phyloP scores from a whole-genome alignment of 495 filamentous ascomycete genomes.

The Trichoderma reesei region DNA sequence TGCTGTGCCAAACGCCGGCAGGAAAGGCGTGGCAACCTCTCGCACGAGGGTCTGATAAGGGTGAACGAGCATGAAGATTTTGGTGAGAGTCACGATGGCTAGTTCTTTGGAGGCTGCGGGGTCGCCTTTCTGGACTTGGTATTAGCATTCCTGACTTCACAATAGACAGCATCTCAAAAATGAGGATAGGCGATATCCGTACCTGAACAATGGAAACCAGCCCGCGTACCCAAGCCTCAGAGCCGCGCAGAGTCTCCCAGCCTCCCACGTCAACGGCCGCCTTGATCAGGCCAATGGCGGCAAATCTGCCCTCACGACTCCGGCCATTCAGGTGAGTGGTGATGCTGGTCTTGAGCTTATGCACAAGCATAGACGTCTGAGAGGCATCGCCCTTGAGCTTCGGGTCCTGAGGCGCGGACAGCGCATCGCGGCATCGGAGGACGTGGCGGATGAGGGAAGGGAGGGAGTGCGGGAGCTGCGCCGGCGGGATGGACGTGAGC shows the following conservation, averaged over 20 bases:
- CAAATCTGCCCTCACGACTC: slow-evolving; percentile 60
- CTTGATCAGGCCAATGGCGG: slow-evolving; percentile 68
- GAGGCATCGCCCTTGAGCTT: slow-evolving; percentile 45
- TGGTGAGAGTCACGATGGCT: slow-evolving; percentile 62
- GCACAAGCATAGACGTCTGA: slow-evolving; percentile 54
- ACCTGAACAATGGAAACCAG: slow-evolving; percentile 63
- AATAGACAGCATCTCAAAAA: background rate
- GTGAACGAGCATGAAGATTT: slow-evolving; percentile 73
- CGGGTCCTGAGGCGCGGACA: slow-evolving; percentile 41
- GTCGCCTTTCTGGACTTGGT: slow-evolving; percentile 54
- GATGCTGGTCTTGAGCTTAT: slow-evolving; percentile 71
- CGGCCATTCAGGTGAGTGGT: slow-evolving; percentile 65
- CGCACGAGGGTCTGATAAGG: slow-evolving; percentile 71
- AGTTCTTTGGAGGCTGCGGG: slow-evolving; percentile 62
- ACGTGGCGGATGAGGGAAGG: slow-evolving; percentile 53
- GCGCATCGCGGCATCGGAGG: slow-evolving; percentile 46
- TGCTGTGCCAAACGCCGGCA: slow-evolving; percentile 61
- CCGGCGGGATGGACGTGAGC: slow-evolving; percentile 50
- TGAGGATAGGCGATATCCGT: slow-evolving; percentile 16
- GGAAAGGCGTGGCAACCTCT: slow-evolving; percentile 76
- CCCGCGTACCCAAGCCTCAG: slow-evolving; percentile 61
- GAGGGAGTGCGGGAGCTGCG: slow-evolving; percentile 53
- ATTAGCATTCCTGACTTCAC: slow-evolving; percentile 9
- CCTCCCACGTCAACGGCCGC: slow-evolving; percentile 70
- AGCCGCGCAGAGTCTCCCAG: slow-evolving; percentile 62